These are phyloP conservation scores for Metroxylon sagu DNA, from an alignment of 176 grass and related monocot genomes.

Conservation along the genomic window DNA sequence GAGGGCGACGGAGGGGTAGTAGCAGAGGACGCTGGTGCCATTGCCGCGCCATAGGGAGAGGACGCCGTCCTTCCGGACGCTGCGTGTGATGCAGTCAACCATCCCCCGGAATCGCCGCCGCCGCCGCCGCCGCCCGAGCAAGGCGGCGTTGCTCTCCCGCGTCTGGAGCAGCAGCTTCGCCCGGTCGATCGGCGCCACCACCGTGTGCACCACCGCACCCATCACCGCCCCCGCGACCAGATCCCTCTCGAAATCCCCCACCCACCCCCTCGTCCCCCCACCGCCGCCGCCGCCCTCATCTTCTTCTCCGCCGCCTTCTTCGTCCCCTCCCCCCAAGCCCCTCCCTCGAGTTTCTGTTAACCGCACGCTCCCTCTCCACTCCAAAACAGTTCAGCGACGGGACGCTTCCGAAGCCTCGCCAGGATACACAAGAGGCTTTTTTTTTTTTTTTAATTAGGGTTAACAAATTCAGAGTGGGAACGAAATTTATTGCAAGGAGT, in stretches of 20 bases:
- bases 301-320: background rate
- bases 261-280: background rate
- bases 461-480: too few relatives aligned
- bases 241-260: constrained; percentile 63
- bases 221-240: constrained; percentile 90
- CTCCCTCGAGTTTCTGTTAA: background rate
- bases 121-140: constrained; percentile 25
- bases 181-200: constrained; percentile 97
- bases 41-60: constrained; percentile 96
- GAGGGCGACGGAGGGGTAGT: constrained; percentile 99
- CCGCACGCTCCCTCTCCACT: too few relatives aligned
- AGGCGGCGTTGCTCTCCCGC: constrained; percentile 90
- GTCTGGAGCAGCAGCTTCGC: constrained; percentile 98
- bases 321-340: background rate
- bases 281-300: constrained; percentile 11
- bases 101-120: constrained; percentile 60
- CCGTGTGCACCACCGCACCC: constrained; percentile 87
- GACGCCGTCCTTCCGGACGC: constrained; percentile 71
- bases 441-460: too few relatives aligned
- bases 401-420: too few relatives aligned
- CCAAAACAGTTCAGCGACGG: too few relatives aligned
- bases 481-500: too few relatives aligned
- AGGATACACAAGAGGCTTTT: too few relatives aligned
- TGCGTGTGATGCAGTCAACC: constrained; percentile 77
- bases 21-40: constrained; percentile 84